A percentile compares a stretch with the other conserved stretches of the same genome.
Conservation (phyloP, 2,329 filamentous ascomycete species). For the Ceratocystis cubensis region DNA sequence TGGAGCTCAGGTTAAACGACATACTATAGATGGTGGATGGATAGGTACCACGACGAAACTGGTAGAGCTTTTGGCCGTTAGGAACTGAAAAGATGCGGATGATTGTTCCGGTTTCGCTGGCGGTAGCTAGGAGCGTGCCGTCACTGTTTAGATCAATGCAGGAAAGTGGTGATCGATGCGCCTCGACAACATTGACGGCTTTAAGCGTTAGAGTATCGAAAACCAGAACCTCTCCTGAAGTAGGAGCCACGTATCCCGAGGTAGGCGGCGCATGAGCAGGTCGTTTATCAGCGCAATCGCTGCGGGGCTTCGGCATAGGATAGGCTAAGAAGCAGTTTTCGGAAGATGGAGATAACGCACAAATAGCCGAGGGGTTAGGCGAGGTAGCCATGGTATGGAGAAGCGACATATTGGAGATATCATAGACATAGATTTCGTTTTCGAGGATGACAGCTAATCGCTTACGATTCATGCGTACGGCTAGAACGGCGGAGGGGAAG, state of each 20-base stretch:
- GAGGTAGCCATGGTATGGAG: slow-evolving; percentile 88
- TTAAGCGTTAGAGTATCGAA: slow-evolving; percentile 84
- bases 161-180: slow-evolving; percentile 81
- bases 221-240: slow-evolving; percentile 81
- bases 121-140: slow-evolving; percentile 80
- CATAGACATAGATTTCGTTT: slow-evolving; percentile 94
- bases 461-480: slow-evolving; percentile 87
- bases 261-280: slow-evolving; percentile 73
- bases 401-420: slow-evolving; percentile 96
- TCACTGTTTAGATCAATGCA: slow-evolving; percentile 87
- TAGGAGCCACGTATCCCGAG: slow-evolving; percentile 60
- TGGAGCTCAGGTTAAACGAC: slow-evolving; percentile 94
- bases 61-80: slow-evolving; percentile 81
- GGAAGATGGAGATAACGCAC: slow-evolving; percentile 82
- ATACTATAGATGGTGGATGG: slow-evolving; percentile 95
- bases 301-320: slow-evolving; percentile 64
- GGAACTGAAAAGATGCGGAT: slow-evolving; percentile 92
- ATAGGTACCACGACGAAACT: slow-evolving; percentile 91
- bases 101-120: slow-evolving; percentile 94
- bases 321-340: slow-evolving; percentile 95
- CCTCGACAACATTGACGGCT: slow-evolving; percentile 88
- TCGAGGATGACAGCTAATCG: slow-evolving; percentile 86
- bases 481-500: slow-evolving; percentile 90
- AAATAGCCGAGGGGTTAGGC: slow-evolving; percentile 82
- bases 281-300: slow-evolving; percentile 43